Base-by-base conservation (phyloP, 768 basidiomycete species). In the Gautieria morchelliformis region DNA sequence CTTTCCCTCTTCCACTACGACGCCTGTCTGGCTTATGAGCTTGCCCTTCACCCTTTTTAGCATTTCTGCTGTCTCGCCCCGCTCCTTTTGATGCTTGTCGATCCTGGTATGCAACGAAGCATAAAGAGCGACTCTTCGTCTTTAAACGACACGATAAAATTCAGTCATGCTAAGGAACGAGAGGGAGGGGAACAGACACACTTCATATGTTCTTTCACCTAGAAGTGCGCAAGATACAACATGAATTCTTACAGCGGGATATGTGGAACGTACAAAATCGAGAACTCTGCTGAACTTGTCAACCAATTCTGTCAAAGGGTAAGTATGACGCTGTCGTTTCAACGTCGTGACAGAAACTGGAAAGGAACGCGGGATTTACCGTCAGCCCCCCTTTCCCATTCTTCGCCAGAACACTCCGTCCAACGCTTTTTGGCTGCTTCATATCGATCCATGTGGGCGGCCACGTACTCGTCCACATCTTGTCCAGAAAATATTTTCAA, bases 301-400 rank as follows among this genome's bases (percentile, higher is more conserved):
- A 4, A 69, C 64, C 54, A 82, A 66, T 60, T 79, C 81, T 81
- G 54, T 15, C 50, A 10, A n/a, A 14, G 49, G 44, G 35, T 30
- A 30, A 52, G 30, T 8, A 37, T 4, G 8, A 2, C 33, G 42
- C 30, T 19, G 15, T n/a, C 20, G 10, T 37, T 37, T 37, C 9
- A 9, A 37, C 14, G n/a, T 44, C 42, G 2, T n/a, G 8, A 44
- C n/a, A 44, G 10, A 44, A 44, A 44, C 7, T 44, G 42, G 42
- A 9, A 44, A 44, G 11, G 3, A 17, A n/a, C 40, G 14, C 3
- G 40, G 37, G n/a, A 52, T 64, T 49, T 39, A 81, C 81, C 78
- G 49, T 80, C 72, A 1, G 76, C 78, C 5, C 81, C 83, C 24
- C 75, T 70, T 5, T 70, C 64, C 83, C 83, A 83, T 52, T 83